These are phyloP conservation scores for Trametes sanguinea DNA, from an alignment of 768 basidiomycete species.

Conservation along the genomic window DNA sequence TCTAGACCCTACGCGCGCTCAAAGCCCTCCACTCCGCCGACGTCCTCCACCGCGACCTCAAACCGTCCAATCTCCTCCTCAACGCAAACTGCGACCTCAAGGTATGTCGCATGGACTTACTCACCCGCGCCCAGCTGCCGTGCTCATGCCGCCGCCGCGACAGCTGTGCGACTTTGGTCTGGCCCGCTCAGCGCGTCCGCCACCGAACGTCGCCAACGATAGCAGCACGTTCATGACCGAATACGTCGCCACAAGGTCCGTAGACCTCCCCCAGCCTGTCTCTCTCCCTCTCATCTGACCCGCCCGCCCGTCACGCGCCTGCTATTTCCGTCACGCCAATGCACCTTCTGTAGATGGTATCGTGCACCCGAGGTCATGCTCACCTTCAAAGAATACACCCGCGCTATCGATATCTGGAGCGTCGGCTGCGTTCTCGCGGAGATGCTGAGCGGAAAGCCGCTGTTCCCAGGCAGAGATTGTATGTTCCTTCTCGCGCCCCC, in stretches of 20 bases:
- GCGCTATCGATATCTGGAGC: constrained; percentile 85
- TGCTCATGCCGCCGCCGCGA: not conserved
- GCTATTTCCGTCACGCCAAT: not conserved
- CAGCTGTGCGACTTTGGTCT: constrained; percentile 88
- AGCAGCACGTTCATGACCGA: constrained; percentile 86
- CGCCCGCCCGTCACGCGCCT: not conserved
- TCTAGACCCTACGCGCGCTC: constrained; percentile 82
- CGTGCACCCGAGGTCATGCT: constrained; percentile 98
- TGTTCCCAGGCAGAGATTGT: constrained; percentile 97
- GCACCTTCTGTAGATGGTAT: constrained; percentile 69
- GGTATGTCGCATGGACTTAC: constrained; percentile 34
- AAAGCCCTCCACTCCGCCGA: constrained; percentile 96
- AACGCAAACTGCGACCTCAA: constrained; percentile 98
- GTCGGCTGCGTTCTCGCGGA: constrained; percentile 88
- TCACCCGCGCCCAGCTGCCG: not conserved
- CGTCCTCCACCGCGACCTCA: constrained; percentile 93
- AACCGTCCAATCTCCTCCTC: constrained; percentile 92
- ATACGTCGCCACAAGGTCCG: constrained; percentile 91
- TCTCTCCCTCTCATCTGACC: constrained; percentile 1
- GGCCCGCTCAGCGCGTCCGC: constrained; percentile 75
- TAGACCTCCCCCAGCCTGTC: constrained; percentile 17
- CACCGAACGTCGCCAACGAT: constrained; percentile 71
- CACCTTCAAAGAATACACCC: constrained; percentile 94
- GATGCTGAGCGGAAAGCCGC: constrained; percentile 87
- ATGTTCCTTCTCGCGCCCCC: constrained; percentile 29